Percentiles rank a stretch among this genome's conserved stretches.
phyloP scores from a whole-genome alignment of 371 early-diverging fungal genomes.

The Syncephalastrum contaminatum region DNA sequence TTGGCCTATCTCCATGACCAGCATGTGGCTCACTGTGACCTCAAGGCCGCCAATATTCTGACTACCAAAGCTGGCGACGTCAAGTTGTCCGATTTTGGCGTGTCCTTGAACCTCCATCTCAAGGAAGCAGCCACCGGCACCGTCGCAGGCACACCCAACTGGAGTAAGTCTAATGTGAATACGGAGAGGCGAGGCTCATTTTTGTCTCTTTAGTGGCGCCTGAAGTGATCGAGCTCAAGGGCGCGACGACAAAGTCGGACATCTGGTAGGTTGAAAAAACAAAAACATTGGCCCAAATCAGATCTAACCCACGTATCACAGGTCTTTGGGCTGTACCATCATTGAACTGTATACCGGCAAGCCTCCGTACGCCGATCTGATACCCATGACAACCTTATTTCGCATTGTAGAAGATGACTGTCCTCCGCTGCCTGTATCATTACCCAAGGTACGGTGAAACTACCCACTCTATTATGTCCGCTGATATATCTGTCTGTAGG shows the following conservation, averaged over 20 bases:
- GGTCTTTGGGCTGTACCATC: conserved; percentile 83
- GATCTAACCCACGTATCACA: conserved; percentile 7
- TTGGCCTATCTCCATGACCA: conserved; percentile 88
- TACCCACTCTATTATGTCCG: background rate
- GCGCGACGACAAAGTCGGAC: conserved; percentile 77
- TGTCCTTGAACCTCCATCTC: conserved; percentile 71
- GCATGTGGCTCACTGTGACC: conserved; percentile 88
- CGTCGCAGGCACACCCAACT: conserved; percentile 90
- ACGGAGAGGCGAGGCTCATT: background rate
- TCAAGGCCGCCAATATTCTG: conserved; percentile 93
- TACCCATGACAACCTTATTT: conserved; percentile 80
- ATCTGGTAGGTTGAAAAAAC: conserved; percentile 61
- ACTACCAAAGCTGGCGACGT: conserved; percentile 88
- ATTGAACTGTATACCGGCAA: conserved; percentile 82
- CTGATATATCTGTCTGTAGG: conserved; percentile 18
- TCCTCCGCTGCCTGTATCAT: conserved; percentile 70
- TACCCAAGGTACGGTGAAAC: conserved; percentile 50
- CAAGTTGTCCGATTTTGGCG: conserved; percentile 94
- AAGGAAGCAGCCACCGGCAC: conserved; percentile 55
- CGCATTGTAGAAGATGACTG: conserved; percentile 83
- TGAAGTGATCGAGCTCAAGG: conserved; percentile 83
- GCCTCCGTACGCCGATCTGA: conserved; percentile 79
- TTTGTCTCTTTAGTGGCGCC: conserved; percentile 74
- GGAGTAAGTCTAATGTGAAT: conserved; percentile 71
- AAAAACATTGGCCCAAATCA: background rate